phyloP scores from a whole-genome alignment of 768 basidiomycete genomes.

The Mycena crocata region DNA sequence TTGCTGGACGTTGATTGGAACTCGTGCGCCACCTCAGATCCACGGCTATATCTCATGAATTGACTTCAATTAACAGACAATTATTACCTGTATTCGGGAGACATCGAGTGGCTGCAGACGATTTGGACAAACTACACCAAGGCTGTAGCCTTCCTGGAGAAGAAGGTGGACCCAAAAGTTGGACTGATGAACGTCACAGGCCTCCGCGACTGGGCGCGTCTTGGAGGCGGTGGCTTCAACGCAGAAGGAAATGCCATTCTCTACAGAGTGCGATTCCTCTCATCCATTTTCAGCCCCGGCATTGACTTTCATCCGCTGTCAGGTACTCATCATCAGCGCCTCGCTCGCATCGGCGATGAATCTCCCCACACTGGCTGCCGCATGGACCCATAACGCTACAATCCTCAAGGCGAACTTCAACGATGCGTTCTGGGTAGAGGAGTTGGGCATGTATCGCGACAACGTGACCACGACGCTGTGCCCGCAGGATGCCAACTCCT shows the following conservation, averaged over 20 bases:
- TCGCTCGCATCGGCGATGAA: slow-evolving; percentile 57
- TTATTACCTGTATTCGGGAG: slow-evolving; percentile 67
- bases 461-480: not conserved
- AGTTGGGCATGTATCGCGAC: slow-evolving; percentile 42
- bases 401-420: slow-evolving; percentile 63
- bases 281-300: slow-evolving; percentile 4
- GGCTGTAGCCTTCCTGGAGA: slow-evolving; percentile 64
- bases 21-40: slow-evolving; percentile 54
- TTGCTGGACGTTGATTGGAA: slow-evolving; percentile 71
- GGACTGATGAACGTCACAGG: slow-evolving; percentile 70
- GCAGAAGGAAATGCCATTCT: slow-evolving; percentile 67
- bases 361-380: slow-evolving; percentile 45
- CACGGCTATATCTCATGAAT: no score
- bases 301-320: not conserved
- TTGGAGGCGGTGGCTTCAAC: slow-evolving; percentile 67
- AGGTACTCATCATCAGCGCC: slow-evolving; percentile 62
- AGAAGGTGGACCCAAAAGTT: slow-evolving; percentile 56
- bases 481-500: not conserved
- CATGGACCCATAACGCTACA: slow-evolving; percentile 59
- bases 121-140: slow-evolving; percentile 69
- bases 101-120: slow-evolving; percentile 59
- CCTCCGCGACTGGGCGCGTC: slow-evolving; percentile 66
- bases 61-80: no score
- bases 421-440: slow-evolving; percentile 61
- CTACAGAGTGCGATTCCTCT: slow-evolving; percentile 51